Percentiles rank a stretch among this genome's conserved stretches.
These are phyloP conservation scores for Suhomyces vadensis DNA, from an alignment of 805 yeast genomes.

Conservation along the genomic window DNA sequence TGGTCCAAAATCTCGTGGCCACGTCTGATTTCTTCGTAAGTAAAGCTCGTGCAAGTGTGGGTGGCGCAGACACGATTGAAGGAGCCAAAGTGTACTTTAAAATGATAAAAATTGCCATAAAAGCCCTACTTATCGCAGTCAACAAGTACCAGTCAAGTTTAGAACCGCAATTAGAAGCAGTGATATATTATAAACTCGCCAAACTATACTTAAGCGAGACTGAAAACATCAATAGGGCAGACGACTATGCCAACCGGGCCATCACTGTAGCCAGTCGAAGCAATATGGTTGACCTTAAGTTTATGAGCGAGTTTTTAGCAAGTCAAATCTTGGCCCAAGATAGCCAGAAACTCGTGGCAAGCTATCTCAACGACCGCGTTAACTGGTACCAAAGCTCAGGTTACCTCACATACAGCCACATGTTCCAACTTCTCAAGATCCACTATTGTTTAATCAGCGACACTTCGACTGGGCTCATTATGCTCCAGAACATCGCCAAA, in stretches of 20 bases:
- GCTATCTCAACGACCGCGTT: conserved; percentile 29
- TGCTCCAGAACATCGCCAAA: conserved; percentile 11
- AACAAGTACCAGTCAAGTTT: conserved; percentile 28
- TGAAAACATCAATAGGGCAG: conserved; percentile 40
- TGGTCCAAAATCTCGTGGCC: conserved; percentile 2
- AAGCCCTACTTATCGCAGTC: conserved; percentile 33
- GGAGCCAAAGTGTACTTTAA: conserved; percentile 26
- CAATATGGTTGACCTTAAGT: conserved; percentile 21
- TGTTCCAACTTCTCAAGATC: conserved; percentile 33
- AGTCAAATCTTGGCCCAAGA: conserved; percentile 36
- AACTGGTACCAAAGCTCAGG: conserved; percentile 17
- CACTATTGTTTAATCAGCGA: conserved; percentile 30
- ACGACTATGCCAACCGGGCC: conserved; percentile 35
- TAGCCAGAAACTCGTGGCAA: conserved; percentile 25
- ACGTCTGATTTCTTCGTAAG: conserved; percentile 23
- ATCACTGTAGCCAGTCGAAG: conserved; percentile 30
- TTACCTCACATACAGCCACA: conserved; percentile 18
- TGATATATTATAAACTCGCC: conserved; percentile 37
- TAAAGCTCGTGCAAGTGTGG: conserved; percentile 24
- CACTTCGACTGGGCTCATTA: conserved; percentile 23
- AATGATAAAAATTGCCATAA: conserved; percentile 36
- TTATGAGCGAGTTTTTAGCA: conserved; percentile 37
- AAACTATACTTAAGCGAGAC: conserved; percentile 44
- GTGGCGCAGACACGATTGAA: conserved; percentile 15
- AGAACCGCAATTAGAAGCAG: conserved; percentile 32